Percentiles rank a stretch among this genome's conserved stretches.
Conservation (phyloP, 2,329 filamentous ascomycete genomes). For the Xylariaceae sp. region DNA sequence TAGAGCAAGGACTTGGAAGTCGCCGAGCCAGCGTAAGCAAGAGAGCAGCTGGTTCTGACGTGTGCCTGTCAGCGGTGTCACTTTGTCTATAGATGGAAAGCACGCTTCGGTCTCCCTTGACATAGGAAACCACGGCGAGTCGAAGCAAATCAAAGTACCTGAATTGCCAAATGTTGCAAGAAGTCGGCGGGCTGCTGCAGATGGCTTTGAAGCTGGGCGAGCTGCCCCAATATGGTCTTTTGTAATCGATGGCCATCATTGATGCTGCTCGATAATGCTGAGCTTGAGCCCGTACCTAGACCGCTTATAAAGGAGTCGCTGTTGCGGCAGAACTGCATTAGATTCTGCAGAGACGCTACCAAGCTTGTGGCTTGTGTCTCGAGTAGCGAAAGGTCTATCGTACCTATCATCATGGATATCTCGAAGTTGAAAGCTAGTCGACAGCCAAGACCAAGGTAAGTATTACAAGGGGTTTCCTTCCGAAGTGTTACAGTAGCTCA, state of each 20-base stretch:
- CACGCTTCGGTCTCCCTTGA: not conserved
- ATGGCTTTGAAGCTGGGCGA: not conserved
- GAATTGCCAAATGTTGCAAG: conserved; percentile 1
- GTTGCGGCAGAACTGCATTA: not conserved
- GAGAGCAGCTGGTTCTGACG: conserved; percentile 18
- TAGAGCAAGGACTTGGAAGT: conserved; percentile 42
- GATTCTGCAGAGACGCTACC: not conserved
- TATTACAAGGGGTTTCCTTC: no score
- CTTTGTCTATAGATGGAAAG: not conserved
- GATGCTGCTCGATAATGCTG: not conserved
- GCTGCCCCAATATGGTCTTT: conserved; percentile 1
- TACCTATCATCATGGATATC: not conserved
- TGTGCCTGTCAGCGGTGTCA: not conserved
- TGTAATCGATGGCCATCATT: not conserved
- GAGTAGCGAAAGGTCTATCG: not conserved
- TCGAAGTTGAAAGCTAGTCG: not conserved
- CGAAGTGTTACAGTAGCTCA: no score
- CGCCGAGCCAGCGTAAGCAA: conserved; percentile 40
- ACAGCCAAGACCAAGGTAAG: no score
- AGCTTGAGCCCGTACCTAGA: not conserved
- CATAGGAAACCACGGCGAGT: not conserved
- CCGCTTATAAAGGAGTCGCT: not conserved
- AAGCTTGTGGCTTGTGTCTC: not conserved
- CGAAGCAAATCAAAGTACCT: not conserved
- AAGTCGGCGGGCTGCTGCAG: conserved; percentile 1